These are phyloP conservation scores for Myriosclerotinia duriaeana DNA, from an alignment of 2,329 filamentous ascomycete genomes.

Conservation along the genomic window DNA sequence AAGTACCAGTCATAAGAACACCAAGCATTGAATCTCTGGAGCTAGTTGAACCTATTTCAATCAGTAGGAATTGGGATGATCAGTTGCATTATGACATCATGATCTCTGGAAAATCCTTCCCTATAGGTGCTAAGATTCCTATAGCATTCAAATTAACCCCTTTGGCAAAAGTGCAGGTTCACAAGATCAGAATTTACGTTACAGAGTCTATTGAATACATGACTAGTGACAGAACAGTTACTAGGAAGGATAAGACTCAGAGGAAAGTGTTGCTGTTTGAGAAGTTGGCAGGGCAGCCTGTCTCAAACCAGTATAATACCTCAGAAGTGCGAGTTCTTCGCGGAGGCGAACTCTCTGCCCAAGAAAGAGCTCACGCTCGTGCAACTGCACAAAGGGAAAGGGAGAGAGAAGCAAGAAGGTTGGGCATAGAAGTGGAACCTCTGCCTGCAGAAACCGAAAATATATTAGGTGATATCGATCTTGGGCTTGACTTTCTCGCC, in stretches of 20 bases:
- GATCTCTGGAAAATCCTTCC: slow-evolving; percentile 75
- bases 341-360: slow-evolving; percentile 66
- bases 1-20: slow-evolving; percentile 66
- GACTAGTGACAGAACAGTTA: slow-evolving; percentile 65
- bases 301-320: slow-evolving; percentile 62
- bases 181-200: slow-evolving; percentile 71
- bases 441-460: slow-evolving; percentile 50
- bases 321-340: slow-evolving; percentile 65
- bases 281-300: slow-evolving; percentile 64
- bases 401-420: slow-evolving; percentile 54
- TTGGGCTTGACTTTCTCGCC: slow-evolving; percentile 56
- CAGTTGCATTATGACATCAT: slow-evolving; percentile 76
- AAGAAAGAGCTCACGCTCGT: slow-evolving; percentile 36
- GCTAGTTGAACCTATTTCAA: slow-evolving; percentile 72
- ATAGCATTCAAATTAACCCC: slow-evolving; percentile 76
- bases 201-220: slow-evolving; percentile 73
- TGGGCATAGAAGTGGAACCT: slow-evolving; percentile 47
- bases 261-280: slow-evolving; percentile 70
- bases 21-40: slow-evolving; percentile 70
- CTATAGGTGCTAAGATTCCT: slow-evolving; percentile 67
- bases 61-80: slow-evolving; percentile 74
- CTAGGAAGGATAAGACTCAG: slow-evolving; percentile 60
- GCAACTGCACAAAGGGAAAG: slow-evolving; percentile 39
- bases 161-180: slow-evolving; percentile 71
- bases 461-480: slow-evolving; percentile 58